phyloP scores from a whole-genome alignment of 2,329 filamentous ascomycete genomes.

The Fusarium sp. region DNA sequence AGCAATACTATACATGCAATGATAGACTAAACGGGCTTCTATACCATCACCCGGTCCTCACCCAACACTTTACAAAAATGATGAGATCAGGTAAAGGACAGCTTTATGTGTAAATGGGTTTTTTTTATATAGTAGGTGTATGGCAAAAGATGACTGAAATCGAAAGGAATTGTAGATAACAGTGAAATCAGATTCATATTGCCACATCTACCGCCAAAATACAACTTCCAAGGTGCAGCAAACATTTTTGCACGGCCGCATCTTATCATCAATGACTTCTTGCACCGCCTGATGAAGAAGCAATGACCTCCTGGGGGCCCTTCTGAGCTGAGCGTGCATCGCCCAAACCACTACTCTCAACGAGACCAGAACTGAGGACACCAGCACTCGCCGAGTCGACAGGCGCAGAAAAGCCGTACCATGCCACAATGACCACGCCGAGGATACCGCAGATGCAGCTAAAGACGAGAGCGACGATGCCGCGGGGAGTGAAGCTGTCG shows the following conservation, averaged over 20 bases:
- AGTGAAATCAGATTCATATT: background rate
- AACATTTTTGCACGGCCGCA: background rate
- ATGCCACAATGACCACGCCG: constrained; percentile 72
- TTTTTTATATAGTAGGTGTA: no score
- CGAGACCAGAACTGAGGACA: constrained; percentile 27
- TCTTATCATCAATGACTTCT: constrained; percentile 8
- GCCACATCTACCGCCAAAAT: background rate
- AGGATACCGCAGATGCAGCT: constrained; percentile 74
- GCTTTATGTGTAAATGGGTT: no score
- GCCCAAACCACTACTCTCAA: constrained; percentile 30
- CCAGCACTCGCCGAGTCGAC: constrained; percentile 30
- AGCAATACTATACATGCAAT: background rate
- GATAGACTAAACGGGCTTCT: no score
- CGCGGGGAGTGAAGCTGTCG: constrained; percentile 69
- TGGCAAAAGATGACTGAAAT: no score
- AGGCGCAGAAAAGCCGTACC: constrained; percentile 62
- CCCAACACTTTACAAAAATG: no score
- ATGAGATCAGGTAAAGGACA: no score
- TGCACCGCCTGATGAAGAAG: constrained; percentile 11
- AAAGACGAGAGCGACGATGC: constrained; percentile 80
- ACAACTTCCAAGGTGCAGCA: background rate
- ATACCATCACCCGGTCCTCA: no score
- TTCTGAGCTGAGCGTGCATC: constrained; percentile 15
- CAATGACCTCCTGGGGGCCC: constrained; percentile 23
- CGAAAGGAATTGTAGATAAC: no score